Percentiles rank a stretch among this genome's conserved stretches.
These are phyloP conservation scores for Aspergillus chevalieri DNA, from an alignment of 2,329 filamentous ascomycete species.

Conservation along the genomic window DNA sequence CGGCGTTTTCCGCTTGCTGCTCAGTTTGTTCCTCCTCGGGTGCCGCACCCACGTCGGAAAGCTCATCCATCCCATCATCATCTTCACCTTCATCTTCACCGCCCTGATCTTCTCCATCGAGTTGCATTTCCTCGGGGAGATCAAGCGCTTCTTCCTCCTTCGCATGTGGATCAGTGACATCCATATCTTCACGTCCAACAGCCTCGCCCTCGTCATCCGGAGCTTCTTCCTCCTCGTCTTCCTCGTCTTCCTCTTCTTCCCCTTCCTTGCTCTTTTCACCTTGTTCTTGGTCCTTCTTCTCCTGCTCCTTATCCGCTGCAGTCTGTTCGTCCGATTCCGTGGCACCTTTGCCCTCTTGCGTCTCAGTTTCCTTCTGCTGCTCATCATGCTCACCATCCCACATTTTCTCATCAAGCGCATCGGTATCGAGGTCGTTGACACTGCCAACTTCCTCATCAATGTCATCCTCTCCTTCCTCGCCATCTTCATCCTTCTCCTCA, in stretches of 20 bases:
- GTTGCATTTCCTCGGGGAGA: conserved; percentile 79
- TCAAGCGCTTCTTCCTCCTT: conserved; percentile 77
- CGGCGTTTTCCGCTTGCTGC: conserved; percentile 22
- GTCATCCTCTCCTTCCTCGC: conserved; percentile 59
- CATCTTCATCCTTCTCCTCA: conserved; percentile 57
- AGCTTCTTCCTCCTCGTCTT: conserved; percentile 43
- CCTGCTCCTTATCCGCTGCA: conserved; percentile 47
- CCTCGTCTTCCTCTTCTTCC: conserved; percentile 54
- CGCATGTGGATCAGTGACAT: conserved; percentile 66
- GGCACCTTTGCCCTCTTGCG: conserved; percentile 57
- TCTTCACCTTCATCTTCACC: conserved; percentile 49
- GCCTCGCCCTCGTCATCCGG: conserved; percentile 57
- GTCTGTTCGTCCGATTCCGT: conserved; percentile 54
- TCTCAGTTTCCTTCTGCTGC: conserved; percentile 64
- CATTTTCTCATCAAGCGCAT: conserved; percentile 94
- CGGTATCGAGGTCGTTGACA: conserved; percentile 83
- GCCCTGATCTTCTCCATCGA: conserved; percentile 62
- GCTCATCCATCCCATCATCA: conserved; percentile 43
- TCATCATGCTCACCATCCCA: conserved; percentile 80
- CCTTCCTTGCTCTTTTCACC: conserved; percentile 38
- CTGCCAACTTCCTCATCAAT: conserved; percentile 87
- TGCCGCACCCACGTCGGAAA: conserved; percentile 38
- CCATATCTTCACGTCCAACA: conserved; percentile 56
- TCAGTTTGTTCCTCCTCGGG: conserved; percentile 28
- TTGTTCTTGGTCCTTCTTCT: conserved; percentile 38